Percentiles rank a stretch among this genome's conserved stretches.
Conservation (phyloP, 2,329 filamentous ascomycete genomes). For the Alternaria viburni region DNA sequence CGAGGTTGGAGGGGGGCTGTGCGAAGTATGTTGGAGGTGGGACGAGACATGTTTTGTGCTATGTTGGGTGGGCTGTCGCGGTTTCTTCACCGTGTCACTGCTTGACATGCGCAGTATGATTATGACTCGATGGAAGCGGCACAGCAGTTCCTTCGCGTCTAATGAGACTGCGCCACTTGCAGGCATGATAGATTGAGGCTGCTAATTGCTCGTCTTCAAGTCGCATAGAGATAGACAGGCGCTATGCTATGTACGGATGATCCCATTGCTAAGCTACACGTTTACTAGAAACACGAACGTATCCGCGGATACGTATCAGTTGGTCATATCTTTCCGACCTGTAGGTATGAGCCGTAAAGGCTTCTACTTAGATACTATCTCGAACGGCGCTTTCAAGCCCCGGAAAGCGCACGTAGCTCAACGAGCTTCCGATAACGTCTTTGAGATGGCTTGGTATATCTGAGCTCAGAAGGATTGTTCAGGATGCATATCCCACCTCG, state of each 20-base stretch:
- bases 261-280: background rate
- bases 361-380: background rate
- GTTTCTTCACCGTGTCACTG: background rate
- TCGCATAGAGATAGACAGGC: background rate
- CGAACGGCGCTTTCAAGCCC: background rate
- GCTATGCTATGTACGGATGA: background rate
- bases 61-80: background rate
- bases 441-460: background rate
- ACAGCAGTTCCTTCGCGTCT: background rate
- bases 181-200: background rate
- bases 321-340: background rate
- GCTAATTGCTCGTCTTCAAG: background rate
- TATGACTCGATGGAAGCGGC: background rate
- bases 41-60: background rate
- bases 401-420: background rate
- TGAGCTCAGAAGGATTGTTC: background rate
- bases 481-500: background rate
- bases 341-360: background rate
- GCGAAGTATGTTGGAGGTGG: background rate
- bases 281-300: background rate
- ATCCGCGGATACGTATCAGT: background rate
- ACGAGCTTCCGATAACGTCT: background rate
- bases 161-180: background rate
- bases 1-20: background rate
- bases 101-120: background rate